phyloP scores from a whole-genome alignment of 2,329 filamentous ascomycete genomes.

The Aaosphaeria arxii region DNA sequence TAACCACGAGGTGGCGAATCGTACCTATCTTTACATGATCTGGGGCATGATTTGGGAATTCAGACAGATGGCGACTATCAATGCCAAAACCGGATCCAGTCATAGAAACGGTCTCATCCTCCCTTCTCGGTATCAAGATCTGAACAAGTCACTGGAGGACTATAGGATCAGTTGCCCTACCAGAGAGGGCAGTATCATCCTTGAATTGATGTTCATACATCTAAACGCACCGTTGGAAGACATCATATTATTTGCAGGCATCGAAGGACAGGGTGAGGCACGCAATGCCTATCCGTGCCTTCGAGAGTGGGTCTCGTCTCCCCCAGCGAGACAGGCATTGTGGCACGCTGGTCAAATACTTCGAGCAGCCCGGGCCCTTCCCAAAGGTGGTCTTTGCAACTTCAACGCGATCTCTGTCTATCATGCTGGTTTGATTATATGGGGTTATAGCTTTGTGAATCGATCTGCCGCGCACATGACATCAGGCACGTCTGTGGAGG shows the following conservation, averaged over 20 bases:
- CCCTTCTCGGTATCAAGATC: slow-evolving; percentile 49
- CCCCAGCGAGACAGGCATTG: slow-evolving; percentile 57
- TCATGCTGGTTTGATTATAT: slow-evolving; percentile 65
- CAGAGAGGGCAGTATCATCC: slow-evolving; percentile 30
- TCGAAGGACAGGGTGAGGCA: slow-evolving; percentile 65
- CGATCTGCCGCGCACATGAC: slow-evolving; percentile 14
- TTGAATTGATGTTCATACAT: slow-evolving; percentile 59
- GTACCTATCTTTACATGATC: slow-evolving; percentile 63
- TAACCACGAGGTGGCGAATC: slow-evolving; percentile 40
- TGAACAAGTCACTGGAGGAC: slow-evolving; percentile 57
- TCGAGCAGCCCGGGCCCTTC: slow-evolving; percentile 56
- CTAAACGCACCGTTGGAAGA: slow-evolving; percentile 64
- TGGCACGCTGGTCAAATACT: slow-evolving; percentile 69
- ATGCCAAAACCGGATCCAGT: slow-evolving; percentile 39
- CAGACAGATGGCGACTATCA: slow-evolving; percentile 57
- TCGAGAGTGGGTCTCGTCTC: slow-evolving; percentile 57
- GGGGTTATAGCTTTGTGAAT: slow-evolving; percentile 63
- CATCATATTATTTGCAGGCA: slow-evolving; percentile 65
- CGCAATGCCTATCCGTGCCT: slow-evolving; percentile 57
- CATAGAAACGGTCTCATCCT: slow-evolving; percentile 36
- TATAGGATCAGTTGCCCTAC: slow-evolving; percentile 47
- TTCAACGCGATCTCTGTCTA: slow-evolving; percentile 69
- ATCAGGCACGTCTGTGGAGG: slow-evolving; percentile 26
- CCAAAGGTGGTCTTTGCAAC: slow-evolving; percentile 55
- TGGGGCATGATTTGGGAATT: slow-evolving; percentile 67